These are phyloP conservation scores for Russula virescens DNA, from an alignment of 768 basidiomycete genomes.

Conservation along the genomic window DNA sequence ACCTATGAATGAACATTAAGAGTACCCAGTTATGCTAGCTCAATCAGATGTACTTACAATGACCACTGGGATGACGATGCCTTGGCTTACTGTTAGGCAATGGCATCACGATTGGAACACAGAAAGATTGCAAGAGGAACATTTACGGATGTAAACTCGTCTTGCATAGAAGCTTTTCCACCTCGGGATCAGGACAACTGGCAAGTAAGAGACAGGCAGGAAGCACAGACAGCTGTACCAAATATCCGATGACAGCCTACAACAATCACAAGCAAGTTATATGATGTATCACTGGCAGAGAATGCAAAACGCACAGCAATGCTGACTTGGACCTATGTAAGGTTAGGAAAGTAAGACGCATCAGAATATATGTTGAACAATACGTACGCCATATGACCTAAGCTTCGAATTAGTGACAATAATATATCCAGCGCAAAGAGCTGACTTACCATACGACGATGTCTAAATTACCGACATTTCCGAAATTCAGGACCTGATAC, in stretches of 20 bases:
- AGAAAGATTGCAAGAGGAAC: background rate
- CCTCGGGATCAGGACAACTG: background rate
- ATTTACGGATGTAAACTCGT: background rate
- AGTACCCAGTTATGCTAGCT: background rate
- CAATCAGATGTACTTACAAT: background rate
- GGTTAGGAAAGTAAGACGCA: background rate
- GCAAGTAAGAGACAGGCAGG: background rate
- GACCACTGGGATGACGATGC: background rate
- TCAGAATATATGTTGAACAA: background rate
- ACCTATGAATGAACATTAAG: slow-evolving; percentile 15
- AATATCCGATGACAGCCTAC: background rate
- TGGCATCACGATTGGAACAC: background rate
- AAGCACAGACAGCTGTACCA: background rate
- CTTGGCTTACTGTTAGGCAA: slow-evolving; percentile 1
- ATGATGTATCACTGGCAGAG: background rate
- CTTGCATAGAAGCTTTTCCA: slow-evolving; percentile 1
- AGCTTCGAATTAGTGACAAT: background rate
- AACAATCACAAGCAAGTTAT: too few relatives aligned
- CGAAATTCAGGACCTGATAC: slow-evolving; percentile 44
- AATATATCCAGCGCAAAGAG: background rate
- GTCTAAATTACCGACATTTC: slow-evolving; percentile 33
- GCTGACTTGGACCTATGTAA: background rate
- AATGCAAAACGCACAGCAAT: background rate
- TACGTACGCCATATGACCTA: slow-evolving; percentile 26
- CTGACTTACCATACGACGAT: slow-evolving; percentile 38